Evolutionary conservation across 1,284 basidiomycete species (phyloP).

Genomic region (Meira nashicola): DNA sequence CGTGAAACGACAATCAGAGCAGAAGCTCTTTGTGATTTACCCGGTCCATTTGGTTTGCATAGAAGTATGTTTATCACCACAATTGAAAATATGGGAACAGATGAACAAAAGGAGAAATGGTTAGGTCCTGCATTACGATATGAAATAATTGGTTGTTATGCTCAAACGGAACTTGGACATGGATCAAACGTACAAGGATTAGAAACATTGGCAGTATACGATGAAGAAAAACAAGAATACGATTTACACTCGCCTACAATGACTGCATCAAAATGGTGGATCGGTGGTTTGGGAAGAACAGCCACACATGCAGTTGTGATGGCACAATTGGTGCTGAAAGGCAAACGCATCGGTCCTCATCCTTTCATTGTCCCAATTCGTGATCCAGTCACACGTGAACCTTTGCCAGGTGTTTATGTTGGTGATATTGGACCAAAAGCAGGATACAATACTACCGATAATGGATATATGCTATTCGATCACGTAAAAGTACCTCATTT

Average conservation of each 20-base stretch:
- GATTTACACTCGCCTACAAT: slow-evolving; percentile 36
- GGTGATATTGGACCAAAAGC: slow-evolving; percentile 54
- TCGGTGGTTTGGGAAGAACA: slow-evolving; percentile 52
- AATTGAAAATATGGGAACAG: slow-evolving; percentile 39
- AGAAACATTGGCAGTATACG: slow-evolving; percentile 42
- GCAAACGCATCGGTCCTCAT: slow-evolving; percentile 52
- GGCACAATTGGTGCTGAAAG: slow-evolving; percentile 53
- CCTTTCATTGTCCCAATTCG: slow-evolving; percentile 54
- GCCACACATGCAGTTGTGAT: slow-evolving; percentile 54
- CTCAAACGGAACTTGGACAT: slow-evolving; percentile 46
- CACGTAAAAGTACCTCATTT: slow-evolving; percentile 52
- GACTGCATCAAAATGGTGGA: slow-evolving; percentile 50
- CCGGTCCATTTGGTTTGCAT: slow-evolving; percentile 30
- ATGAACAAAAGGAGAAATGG: slow-evolving; percentile 44
- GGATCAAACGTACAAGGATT: slow-evolving; percentile 44
- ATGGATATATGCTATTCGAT: slow-evolving; percentile 47
- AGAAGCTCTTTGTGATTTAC: slow-evolving; percentile 41
- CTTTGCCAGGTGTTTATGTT: slow-evolving; percentile 51
- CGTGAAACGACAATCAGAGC: slow-evolving; percentile 24
- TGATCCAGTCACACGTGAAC: slow-evolving; percentile 52
- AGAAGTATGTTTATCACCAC: slow-evolving; percentile 49
- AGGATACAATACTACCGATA: slow-evolving; percentile 52
- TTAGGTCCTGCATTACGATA: slow-evolving; percentile 36
- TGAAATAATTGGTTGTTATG: slow-evolving; percentile 45
- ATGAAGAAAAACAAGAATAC: slow-evolving; percentile 34